Evolutionary conservation across 1,139 yeast species (phyloP).

Genomic region (Taphrina communis): DNA sequence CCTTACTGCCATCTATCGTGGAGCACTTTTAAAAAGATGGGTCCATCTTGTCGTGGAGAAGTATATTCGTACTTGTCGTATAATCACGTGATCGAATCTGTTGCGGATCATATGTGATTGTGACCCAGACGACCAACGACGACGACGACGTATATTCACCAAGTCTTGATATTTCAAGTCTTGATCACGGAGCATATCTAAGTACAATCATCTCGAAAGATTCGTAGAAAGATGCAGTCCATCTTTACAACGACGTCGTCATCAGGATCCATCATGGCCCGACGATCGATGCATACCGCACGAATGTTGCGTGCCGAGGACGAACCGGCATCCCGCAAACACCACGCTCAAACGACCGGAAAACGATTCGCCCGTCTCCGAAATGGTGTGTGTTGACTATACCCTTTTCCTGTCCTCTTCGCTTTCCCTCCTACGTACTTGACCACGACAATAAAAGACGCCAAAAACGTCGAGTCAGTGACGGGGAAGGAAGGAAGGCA

Average conservation of each 20-base stretch:
- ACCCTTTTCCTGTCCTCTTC: neutral
- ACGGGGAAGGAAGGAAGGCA: no score
- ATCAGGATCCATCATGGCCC: neutral
- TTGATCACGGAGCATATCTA: neutral
- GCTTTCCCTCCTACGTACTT: neutral
- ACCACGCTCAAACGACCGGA: constrained; percentile 39
- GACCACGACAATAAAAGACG: no score
- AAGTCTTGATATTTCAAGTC: neutral
- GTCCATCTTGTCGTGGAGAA: no score
- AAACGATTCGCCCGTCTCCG: constrained; percentile 40
- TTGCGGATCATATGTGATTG: no score
- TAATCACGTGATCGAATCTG: no score
- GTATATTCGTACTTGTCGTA: no score
- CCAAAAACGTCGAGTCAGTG: no score
- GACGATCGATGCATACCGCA: constrained; percentile 21
- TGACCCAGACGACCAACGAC: no score
- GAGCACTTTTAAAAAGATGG: no score
- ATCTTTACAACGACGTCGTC: constrained; percentile 1
- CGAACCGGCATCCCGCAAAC: constrained; percentile 38
- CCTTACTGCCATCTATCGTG: no score
- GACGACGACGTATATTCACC: no score
- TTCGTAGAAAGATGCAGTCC: constrained; percentile 13
- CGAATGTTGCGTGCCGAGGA: constrained; percentile 13
- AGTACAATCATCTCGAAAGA: neutral
- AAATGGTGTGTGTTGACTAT: constrained; percentile 20